phyloP scores from a whole-genome alignment of 78 protist species.

The Trichosphaerium sp. region DNA sequence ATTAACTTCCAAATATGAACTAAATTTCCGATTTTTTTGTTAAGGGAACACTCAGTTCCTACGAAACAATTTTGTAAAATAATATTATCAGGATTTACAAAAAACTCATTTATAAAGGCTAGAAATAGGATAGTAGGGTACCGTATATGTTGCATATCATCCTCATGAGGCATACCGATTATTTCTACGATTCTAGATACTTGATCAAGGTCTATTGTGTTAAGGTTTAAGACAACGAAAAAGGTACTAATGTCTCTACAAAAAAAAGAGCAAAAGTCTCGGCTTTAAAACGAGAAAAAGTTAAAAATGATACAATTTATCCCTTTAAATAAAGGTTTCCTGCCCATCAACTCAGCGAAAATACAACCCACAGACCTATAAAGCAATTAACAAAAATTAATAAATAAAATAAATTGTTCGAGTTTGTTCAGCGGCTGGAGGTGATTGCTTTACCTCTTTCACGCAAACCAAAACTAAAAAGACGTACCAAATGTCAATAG shows the following conservation, averaged over 20 bases:
- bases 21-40: neutral
- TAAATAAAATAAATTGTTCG: neutral
- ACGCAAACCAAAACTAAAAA: neutral
- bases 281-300: neutral
- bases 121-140: neutral
- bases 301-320: constrained; percentile 14
- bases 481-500: constrained; percentile 33
- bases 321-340: constrained; percentile 54
- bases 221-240: no score
- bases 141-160: constrained; percentile 45
- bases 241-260: constrained; percentile 6
- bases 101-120: neutral
- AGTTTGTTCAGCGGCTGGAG: neutral
- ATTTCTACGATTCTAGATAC: constrained; percentile 52
- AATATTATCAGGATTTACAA: neutral
- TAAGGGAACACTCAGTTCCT: neutral
- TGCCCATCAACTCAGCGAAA: constrained; percentile 59
- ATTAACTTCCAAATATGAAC: neutral
- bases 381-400: constrained; percentile 9
- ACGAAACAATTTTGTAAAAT: neutral
- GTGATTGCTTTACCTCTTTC: neutral
- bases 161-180: constrained; percentile 73
- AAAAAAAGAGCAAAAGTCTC: neutral
- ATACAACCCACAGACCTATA: constrained; percentile 79
- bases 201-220: constrained; percentile 61